Evolutionary conservation across 129 eudicot genomes (phyloP), one percentile per base, ranked within the genome.

Genomic region (Pulicaria dysenterica): DNA sequence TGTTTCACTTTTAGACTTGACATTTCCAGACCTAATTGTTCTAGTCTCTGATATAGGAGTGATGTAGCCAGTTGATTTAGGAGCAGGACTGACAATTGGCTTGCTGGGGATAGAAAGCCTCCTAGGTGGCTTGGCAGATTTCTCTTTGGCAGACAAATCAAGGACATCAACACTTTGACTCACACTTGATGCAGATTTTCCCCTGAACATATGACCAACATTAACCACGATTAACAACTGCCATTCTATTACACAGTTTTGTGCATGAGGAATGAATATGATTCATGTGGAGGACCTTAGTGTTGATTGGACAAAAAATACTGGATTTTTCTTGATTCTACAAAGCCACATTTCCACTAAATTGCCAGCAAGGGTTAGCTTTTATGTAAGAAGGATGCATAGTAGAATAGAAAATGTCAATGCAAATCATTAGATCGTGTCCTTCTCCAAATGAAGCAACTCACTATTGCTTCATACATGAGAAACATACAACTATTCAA

Each of bases 31-130:
- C 72, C 87, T 69, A 65, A 63, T 90, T 59, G 85, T 68, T 73
- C 90, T 83, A 63, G 82, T 70, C 79, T 93, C 96, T 37, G 98
- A 93, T 69, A 81, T 87, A 2, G 98, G 96, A 38, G 98, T 93
- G 73, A 56, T 65, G 63, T 57, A 83, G 54, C 85, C 88, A 9
- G 49, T 55, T 8, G 84, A 58, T 49, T 80, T 92, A 7, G 87
- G 69, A 44, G 86, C 88, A 79, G 98, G 88, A 69, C 83, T 89
- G 56, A 78, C 73, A 49, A 79, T 58, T 45, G 87, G 69, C 83
- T 89, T 93, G 67, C 74, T 65, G 36, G 95, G 95, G 78, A 87
- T 86, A 7, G 96, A 93, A 44, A 87, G 74, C 74, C 98, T 88
- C 71, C 98, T 93, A 37, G 92, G 86, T 2, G 98, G 98, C 78